phyloP scores from a whole-genome alignment of 495 filamentous ascomycete species.

The Talaromyces ruber region DNA sequence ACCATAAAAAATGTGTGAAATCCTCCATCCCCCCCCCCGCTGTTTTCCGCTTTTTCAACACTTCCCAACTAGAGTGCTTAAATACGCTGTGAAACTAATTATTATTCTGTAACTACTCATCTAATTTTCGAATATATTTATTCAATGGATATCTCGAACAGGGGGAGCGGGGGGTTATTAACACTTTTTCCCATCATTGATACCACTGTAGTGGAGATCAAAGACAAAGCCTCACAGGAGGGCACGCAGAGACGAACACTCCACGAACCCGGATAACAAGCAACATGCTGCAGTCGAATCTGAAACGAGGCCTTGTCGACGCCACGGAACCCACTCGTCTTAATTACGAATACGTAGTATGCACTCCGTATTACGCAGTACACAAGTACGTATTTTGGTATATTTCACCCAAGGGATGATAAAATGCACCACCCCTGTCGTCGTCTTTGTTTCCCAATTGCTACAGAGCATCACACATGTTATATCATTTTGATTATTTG shows the following conservation, averaged over 20 bases:
- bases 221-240: not conserved
- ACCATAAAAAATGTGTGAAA: too few species aligned
- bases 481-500: not conserved
- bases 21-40: too few species aligned
- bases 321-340: not conserved
- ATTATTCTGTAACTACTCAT: too few species aligned
- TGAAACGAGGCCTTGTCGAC: not conserved
- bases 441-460: not conserved
- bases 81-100: too few species aligned
- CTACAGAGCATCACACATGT: not conserved
- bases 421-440: not conserved
- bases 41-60: too few species aligned
- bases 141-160: too few species aligned
- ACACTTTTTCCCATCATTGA: too few species aligned
- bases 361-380: too few species aligned
- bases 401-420: not conserved
- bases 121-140: too few species aligned
- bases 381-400: too few species aligned
- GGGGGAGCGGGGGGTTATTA: too few species aligned
- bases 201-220: not conserved
- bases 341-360: not conserved
- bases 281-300: not conserved
- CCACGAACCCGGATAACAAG: not conserved
- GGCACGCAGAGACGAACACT: not conserved
- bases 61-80: too few species aligned